Conservation (phyloP, 306 rosid species). For the Medicago arabica region DNA sequence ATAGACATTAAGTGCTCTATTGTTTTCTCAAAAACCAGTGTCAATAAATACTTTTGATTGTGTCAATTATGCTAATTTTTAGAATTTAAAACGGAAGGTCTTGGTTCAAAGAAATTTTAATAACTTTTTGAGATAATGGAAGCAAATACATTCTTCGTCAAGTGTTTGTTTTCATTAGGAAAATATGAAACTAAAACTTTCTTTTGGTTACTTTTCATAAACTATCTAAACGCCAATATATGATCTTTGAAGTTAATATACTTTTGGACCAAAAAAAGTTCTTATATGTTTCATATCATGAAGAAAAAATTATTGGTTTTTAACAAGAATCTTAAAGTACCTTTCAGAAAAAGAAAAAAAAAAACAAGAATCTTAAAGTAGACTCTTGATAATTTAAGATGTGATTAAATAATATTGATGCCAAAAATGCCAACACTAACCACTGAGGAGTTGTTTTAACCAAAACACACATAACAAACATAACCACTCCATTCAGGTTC, state of each 20-base stretch:
- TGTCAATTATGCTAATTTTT: too few relatives aligned
- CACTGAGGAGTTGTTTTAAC: constrained; percentile 54
- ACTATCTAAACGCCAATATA: not conserved
- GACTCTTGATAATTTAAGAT: not conserved
- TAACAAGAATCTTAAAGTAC: not conserved
- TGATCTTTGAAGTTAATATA: not conserved
- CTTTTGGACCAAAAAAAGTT: not conserved
- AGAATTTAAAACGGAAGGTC: too few relatives aligned
- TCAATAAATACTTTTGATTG: too few relatives aligned
- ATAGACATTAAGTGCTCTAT: too few relatives aligned
- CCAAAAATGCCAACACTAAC: constrained; percentile 27
- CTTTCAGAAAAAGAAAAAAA: too few relatives aligned
- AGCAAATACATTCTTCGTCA: not conserved
- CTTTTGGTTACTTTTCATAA: not conserved
- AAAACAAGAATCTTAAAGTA: not conserved
- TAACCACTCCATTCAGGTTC: constrained; percentile 65
- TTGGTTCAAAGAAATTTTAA: not conserved
- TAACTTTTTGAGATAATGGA: not conserved
- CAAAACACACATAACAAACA: constrained; percentile 43
- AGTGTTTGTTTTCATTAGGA: not conserved
- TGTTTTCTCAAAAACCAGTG: too few relatives aligned
- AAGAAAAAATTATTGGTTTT: too few relatives aligned
- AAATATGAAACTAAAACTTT: not conserved
- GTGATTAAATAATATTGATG: constrained; percentile 2
- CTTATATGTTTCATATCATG: not conserved